A percentile compares a stretch with the other conserved stretches of the same genome.
Evolutionary conservation across 2,329 filamentous ascomycete genomes (phyloP).

Genomic region (Fusarium succisae): DNA sequence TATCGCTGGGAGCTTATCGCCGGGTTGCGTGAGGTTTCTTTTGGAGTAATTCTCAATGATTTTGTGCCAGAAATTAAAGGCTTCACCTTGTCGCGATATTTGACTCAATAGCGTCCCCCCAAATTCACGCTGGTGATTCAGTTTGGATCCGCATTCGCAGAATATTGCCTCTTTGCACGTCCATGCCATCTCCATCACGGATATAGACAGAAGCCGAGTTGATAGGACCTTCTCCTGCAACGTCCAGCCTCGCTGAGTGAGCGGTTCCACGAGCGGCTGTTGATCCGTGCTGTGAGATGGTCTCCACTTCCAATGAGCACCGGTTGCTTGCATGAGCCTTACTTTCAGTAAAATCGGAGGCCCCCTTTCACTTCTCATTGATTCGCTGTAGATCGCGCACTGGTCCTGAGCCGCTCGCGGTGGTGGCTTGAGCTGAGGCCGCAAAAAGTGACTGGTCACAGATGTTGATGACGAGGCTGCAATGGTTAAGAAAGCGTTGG

Average conservation of each 20-base stretch:
- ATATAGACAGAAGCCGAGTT: constrained; percentile 23
- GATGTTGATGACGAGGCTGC: constrained; percentile 29
- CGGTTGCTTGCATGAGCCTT: constrained; percentile 18
- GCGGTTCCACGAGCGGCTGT: constrained; percentile 16
- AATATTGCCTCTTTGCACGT: constrained; percentile 25
- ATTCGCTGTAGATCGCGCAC: background rate
- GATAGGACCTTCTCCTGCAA: constrained; percentile 33
- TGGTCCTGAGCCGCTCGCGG: background rate
- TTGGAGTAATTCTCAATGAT: constrained; percentile 43
- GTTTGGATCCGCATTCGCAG: constrained; percentile 40
- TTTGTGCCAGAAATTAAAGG: constrained; percentile 43
- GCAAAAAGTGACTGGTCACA: constrained; percentile 11
- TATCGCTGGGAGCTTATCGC: constrained; percentile 44
- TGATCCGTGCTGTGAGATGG: background rate
- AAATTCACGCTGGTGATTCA: constrained; percentile 39
- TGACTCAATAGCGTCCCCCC: constrained; percentile 26
- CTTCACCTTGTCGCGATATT: constrained; percentile 19
- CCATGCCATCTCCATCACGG: constrained; percentile 29
- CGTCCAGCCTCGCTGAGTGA: constrained; percentile 27
- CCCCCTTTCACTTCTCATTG: background rate
- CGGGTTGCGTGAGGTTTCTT: constrained; percentile 29
- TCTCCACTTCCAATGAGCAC: constrained; percentile 32
- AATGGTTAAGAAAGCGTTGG: constrained; percentile 25
- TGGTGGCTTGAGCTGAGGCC: background rate
- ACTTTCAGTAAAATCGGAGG: constrained; percentile 7